Evolutionary conservation across 257 asterid species (phyloP).

Genomic region (Salvia splendens): DNA sequence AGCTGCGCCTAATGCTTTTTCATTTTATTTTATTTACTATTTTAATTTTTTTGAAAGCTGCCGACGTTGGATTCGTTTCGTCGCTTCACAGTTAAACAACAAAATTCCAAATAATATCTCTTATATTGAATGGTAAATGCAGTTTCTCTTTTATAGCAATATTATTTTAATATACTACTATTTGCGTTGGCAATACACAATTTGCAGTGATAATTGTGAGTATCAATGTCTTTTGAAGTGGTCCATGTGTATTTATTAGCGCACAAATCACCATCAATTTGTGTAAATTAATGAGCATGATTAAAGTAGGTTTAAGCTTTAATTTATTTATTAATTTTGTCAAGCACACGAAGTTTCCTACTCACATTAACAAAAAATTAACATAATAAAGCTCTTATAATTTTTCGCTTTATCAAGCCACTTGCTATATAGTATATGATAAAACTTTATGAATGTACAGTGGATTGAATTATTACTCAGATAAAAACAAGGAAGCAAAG

Average conservation of each 20-base stretch:
- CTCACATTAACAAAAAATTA: slow-evolving; percentile 30
- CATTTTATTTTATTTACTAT: too few relatives aligned
- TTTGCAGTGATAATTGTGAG: background rate
- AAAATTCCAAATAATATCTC: too few relatives aligned
- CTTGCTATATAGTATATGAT: slow-evolving; percentile 32
- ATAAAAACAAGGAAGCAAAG: background rate
- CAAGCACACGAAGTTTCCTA: slow-evolving; percentile 35
- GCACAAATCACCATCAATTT: slow-evolving; percentile 23
- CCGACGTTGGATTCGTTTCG: too few relatives aligned
- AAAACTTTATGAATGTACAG: slow-evolving; percentile 12
- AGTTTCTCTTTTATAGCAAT: background rate
- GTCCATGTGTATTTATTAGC: slow-evolving; percentile 2
- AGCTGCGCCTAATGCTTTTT: too few relatives aligned
- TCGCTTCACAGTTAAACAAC: too few relatives aligned
- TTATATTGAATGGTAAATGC: too few relatives aligned
- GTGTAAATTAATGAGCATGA: slow-evolving; percentile 23
- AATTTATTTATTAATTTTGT: slow-evolving; percentile 35
- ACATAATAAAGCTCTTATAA: slow-evolving; percentile 24
- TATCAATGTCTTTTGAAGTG: slow-evolving; percentile 21
- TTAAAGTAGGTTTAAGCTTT: slow-evolving; percentile 42
- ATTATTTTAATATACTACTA: background rate
- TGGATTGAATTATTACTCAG: slow-evolving; percentile 16
- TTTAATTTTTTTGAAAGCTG: too few relatives aligned
- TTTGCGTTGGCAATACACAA: background rate
- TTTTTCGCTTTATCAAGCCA: slow-evolving; percentile 38